These are phyloP conservation scores for Camelina laxa DNA, from an alignment of 345 rosid species.

Conservation along the genomic window DNA sequence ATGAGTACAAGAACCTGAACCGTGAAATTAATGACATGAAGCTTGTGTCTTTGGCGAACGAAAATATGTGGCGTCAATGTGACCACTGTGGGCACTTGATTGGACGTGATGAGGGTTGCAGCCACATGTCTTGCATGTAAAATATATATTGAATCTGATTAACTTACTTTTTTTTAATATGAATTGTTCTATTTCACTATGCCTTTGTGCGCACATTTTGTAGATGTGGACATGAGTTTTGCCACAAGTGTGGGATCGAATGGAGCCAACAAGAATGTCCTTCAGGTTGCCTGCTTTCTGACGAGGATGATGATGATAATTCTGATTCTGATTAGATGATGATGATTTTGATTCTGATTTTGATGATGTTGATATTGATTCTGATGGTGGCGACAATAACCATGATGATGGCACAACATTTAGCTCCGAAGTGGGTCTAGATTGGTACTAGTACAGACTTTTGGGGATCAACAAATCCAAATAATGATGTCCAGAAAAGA, in stretches of 20 bases:
- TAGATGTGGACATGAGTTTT: not conserved
- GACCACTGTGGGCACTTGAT: not conserved
- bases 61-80: not conserved
- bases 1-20: not conserved
- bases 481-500: not conserved
- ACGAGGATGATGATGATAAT: not conserved
- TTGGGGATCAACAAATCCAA: not conserved
- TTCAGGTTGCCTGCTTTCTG: not conserved
- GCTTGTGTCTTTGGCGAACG: not conserved
- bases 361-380: not conserved
- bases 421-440: not conserved
- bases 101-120: not conserved
- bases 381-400: not conserved
- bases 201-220: not conserved
- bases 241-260: not conserved
- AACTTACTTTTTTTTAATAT: not conserved
- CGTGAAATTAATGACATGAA: not conserved
- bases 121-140: not conserved
- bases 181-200: not conserved
- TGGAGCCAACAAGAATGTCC: not conserved
- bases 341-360: too few species aligned
- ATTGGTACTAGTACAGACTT: too few species aligned
- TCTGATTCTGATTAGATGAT: not conserved
- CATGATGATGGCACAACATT: not conserved
- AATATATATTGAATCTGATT: not conserved